Base-by-base conservation (phyloP, 2,329 filamentous ascomycete genomes). In the Xylaria hypoxylon region DNA sequence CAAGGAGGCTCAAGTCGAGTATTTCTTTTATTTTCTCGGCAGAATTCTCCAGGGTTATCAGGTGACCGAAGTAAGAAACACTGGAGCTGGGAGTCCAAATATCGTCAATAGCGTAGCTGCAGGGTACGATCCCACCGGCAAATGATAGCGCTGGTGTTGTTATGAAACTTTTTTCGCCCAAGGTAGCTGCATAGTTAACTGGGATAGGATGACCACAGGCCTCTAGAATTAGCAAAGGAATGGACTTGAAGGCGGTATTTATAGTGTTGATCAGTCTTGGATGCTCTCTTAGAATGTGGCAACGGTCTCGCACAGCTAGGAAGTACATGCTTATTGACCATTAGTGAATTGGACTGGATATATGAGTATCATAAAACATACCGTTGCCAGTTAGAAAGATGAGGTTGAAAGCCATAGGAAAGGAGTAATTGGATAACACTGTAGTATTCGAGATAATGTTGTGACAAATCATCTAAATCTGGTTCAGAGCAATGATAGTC, bases 341-440 rank as follows among this genome's bases (percentile, higher is more conserved):
- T 45, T 13, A 31, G 31, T 33, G 10, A 55, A 7, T 48, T 6
- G 35, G 48, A 55, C 11, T 17, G 19, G 17, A 42, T 31, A 22
- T 11, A 31, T 13, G 42, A 28, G 13, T 26, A 15, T 4, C 2
- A 26, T 35, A 47, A 19, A 17, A 56, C 65, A 42, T 40, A 68
- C 65, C n/a, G 22, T 38, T 62, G 17, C 62, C 65, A 68, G 35
- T 40, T 65, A 13, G 62, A 68, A 35, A 65, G 45, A 8, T 22
- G 44, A 10, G 65, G 58, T 22, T 48, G 3, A 35, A 65, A 68
- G 17, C 52, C 53, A 11, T 38, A 26, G 8, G 59, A 47, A 15
- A 65, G n/a, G 13, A 68, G 59, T 3, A 65, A 15, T 31, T 56
- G 19, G 3, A 52, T 28, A 13, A 56, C 31, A n/a, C 45, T 26